Base-by-base conservation (phyloP, 352 stramenopile genomes). In the Globisporangium lucens region DNA sequence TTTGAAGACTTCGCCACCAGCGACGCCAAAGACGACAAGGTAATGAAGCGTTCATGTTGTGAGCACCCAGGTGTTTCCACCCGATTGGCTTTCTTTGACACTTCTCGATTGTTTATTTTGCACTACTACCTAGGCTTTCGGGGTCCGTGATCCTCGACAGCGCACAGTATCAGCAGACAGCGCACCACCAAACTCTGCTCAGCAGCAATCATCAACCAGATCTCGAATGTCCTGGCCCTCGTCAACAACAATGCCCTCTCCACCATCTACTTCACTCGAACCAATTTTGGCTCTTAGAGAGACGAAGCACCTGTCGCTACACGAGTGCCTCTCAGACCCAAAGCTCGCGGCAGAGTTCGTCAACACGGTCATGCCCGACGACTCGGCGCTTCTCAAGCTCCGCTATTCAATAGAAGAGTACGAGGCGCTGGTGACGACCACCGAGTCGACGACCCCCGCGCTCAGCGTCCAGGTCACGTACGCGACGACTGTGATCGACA, bases 341-440 rank as follows among this genome's bases (percentile, higher is more conserved):
- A 85, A 85, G 52, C 62, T 81, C 13, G 75, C 75, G 0, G 77
- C 77, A 7, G 77, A 85, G 56, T 82, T 85, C 55, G 72, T 81
- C 12, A 81, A 71, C 61, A 70, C 66, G 1, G 55, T 69, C 17
- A 49, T 85, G 27, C 73, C 77, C 6, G 66, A 73, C 2, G 73
- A 85, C 30, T 66, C 74, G n/a, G 70, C 65, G 30, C 57, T 82
- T 10, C 70, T 85, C 7, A 70, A 71, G 51, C 51, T 82, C 15
- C 46, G 81, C 8, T 82, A 79, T 36, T 82, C 75, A 0, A 76
- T 85, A 46, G 71, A 85, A 43, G 77, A 85, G 43, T 82, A 75
- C 46, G 75, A 85, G 36, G 56, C 65, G n/a, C 68, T 82, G 2
- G 2, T 3, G 15, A 4, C 43, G 15, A 51, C 43, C 13, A 22